Percentiles rank a stretch among this genome's conserved stretches.
Evolutionary conservation across 352 stramenopile species (phyloP).

Genomic region (Pythium dissotocum): DNA sequence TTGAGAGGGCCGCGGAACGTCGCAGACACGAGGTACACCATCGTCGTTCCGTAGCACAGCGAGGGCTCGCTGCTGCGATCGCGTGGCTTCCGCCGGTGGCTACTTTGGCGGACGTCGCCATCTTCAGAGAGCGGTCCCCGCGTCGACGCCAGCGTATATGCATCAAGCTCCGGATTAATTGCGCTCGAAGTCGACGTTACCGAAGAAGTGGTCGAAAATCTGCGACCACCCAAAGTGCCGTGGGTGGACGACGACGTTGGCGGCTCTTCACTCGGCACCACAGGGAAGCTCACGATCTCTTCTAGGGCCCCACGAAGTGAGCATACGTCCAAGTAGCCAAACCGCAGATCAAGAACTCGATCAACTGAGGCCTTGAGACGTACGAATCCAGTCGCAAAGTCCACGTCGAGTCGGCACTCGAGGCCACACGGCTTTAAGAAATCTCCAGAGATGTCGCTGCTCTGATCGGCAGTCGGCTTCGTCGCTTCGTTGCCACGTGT

Average conservation of each 20-base stretch:
- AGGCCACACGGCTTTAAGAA: constrained; percentile 80
- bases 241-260: constrained; percentile 15
- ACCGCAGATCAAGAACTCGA: constrained; percentile 76
- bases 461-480: neutral
- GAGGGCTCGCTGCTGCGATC: constrained; percentile 21
- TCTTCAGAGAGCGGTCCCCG: constrained; percentile 15
- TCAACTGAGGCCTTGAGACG: constrained; percentile 73
- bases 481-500: constrained; percentile 31
- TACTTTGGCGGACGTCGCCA: neutral
- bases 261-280: constrained; percentile 1
- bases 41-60: constrained; percentile 56
- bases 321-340: constrained; percentile 83
- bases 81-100: constrained; percentile 6
- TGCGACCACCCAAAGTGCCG: neutral
- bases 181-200: constrained; percentile 17
- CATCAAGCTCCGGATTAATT: constrained; percentile 15
- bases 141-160: constrained; percentile 11
- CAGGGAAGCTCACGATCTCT: constrained; percentile 48
- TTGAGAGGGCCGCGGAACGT: constrained; percentile 75
- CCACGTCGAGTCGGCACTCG: constrained; percentile 68
- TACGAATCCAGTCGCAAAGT: constrained; percentile 61
- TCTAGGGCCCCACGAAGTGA: constrained; percentile 64
- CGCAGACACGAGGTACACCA: constrained; percentile 75
- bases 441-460: constrained; percentile 49
- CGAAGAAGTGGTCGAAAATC: constrained; percentile 24